A percentile compares a stretch with the other conserved stretches of the same genome.
Evolutionary conservation across 108 stramenopile species (phyloP).

Genomic region (Nannochloropsis oceanica): DNA sequence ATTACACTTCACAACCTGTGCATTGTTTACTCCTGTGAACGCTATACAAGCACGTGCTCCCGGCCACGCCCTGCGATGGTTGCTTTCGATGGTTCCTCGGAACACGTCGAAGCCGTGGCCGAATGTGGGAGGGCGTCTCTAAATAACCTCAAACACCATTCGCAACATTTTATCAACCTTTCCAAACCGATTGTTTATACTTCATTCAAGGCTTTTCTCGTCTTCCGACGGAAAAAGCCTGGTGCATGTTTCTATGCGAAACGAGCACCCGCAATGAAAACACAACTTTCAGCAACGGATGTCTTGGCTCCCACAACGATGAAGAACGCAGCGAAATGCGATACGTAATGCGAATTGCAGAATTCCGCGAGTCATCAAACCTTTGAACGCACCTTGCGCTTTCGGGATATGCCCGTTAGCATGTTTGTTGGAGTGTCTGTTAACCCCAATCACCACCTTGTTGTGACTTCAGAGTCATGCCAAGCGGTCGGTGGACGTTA

Average conservation of each 20-base stretch:
- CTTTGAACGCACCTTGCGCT: conserved; percentile 93
- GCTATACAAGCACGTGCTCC: not conserved
- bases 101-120: not conserved
- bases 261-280: conserved; percentile 19
- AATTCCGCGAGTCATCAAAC: conserved; percentile 82
- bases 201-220: not conserved
- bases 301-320: conserved; percentile 94
- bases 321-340: conserved; percentile 98
- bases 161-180: conserved; percentile 39
- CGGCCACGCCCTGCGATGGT: not conserved
- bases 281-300: conserved; percentile 91
- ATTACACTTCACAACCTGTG: not conserved
- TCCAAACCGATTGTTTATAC: conserved; percentile 1
- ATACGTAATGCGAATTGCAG: conserved; percentile 93
- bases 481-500: not conserved
- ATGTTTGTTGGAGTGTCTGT: conserved; percentile 76
- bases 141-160: not conserved
- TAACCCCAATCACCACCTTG: conserved; percentile 40
- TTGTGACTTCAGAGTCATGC: not conserved
- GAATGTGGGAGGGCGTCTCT: not conserved
- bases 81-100: not conserved
- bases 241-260: conserved; percentile 21
- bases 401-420: conserved; percentile 61
- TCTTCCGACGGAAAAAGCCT: not conserved
- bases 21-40: not conserved